Evolutionary conservation across 805 yeast genomes (phyloP).

Genomic region (Sporopachydermia quercuum): DNA sequence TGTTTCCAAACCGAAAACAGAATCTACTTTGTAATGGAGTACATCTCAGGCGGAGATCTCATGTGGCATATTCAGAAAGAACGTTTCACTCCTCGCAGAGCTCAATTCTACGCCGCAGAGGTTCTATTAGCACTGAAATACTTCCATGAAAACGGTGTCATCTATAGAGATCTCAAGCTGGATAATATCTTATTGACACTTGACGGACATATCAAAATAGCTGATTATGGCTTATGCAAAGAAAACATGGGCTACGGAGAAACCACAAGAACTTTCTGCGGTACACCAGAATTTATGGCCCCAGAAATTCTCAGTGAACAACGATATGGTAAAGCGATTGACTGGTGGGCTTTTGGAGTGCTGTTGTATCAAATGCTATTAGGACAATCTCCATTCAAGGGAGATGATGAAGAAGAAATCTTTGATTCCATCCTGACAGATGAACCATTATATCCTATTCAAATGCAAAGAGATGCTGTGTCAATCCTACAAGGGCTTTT

Average conservation of each 20-base stretch:
- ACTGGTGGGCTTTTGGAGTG: constrained; percentile 99
- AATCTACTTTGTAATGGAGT: constrained; percentile 96
- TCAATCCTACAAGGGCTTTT: constrained; percentile 81
- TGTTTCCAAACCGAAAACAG: constrained; percentile 97
- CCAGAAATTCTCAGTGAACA: constrained; percentile 94
- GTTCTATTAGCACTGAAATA: constrained; percentile 81
- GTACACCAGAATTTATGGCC: constrained; percentile 99
- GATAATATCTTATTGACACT: constrained; percentile 85
- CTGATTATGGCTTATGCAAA: constrained; percentile 95
- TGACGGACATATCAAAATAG: constrained; percentile 90
- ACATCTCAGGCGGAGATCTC: constrained; percentile 93
- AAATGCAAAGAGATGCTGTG: constrained; percentile 94
- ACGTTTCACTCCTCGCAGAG: constrained; percentile 76
- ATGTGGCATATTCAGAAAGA: constrained; percentile 99
- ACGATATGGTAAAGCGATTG: constrained; percentile 85
- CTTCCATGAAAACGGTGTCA: constrained; percentile 90
- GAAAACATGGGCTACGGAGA: constrained; percentile 78
- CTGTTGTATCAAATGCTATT: constrained; percentile 89
- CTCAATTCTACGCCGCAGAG: constrained; percentile 96
- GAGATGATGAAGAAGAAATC: constrained; percentile 94
- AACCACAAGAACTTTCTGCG: constrained; percentile 91
- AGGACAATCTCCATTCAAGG: constrained; percentile 94
- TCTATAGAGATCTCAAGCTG: constrained; percentile 89
- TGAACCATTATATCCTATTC: constrained; percentile 92
- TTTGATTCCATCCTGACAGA: constrained; percentile 93